Base-by-base conservation (phyloP, 176 grass and related monocot species). In the Elymus sibiricus region DNA sequence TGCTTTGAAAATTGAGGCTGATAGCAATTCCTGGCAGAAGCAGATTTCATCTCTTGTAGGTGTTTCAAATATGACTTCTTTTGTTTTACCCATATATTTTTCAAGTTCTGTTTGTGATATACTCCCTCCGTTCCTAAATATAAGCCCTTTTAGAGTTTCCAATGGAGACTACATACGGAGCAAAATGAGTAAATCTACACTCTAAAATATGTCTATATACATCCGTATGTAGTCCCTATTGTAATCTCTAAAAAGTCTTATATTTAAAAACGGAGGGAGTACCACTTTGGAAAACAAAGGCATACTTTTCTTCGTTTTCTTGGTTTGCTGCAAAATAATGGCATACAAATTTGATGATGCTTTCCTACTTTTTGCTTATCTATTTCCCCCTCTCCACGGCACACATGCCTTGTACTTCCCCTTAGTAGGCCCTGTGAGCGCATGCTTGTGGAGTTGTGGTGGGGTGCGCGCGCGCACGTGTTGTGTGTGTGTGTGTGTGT, bases 41-140 rank as follows among this genome's bases (percentile, higher is more conserved):
- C 88, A 92, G 71, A 92, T 94, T 84, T 87, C 89, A 78, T 92
- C 86, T 85, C 84, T 92, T 80, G 97, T 99, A 94, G 28, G 96
- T 89, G 73, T 83, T 78, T 64, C 56, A 63, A 49, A 76, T 26
- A 79, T 68, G 29, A 49, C 21, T 58, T 46, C 35, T 80, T 78
- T 3, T 89, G 32, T 25, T 78, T 15, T 78, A 40, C 25, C 32
- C 25, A 59, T 81, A 32, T 73, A 25, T 11, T 76, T 26, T 25
- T 84, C 61, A 32, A 86, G 31, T 46, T 76, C 53, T 44, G 64
- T 13, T 13, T 82, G 40, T 82, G 29, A 49, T 84, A 51, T 84
- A 27, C 31, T n/a, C n/a, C n/a, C n/a, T n/a, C n/a, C n/a, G n/a
- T n/a, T n/a, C n/a, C n/a, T n/a, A n/a, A n/a, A n/a, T n/a, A n/a